phyloP scores from a whole-genome alignment of 192 early-diverging fungal genomes.

The Entrophospora sp. region DNA sequence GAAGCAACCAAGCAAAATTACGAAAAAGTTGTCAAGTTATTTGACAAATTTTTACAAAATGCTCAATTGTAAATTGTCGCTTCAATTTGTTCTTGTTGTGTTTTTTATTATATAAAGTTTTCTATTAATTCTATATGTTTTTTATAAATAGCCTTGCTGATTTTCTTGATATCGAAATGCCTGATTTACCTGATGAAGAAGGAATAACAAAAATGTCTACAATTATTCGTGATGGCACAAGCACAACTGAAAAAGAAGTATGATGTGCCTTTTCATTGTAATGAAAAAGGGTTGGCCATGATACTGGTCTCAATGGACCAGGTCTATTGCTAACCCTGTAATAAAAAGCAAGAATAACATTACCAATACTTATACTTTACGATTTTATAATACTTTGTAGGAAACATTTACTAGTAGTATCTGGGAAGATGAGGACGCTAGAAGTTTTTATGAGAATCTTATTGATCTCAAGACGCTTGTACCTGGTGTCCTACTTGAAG shows the following conservation, averaged over 20 bases:
- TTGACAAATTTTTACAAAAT: constrained; percentile 56
- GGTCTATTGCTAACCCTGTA: no score
- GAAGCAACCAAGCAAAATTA: constrained; percentile 72
- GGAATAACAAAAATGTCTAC: constrained; percentile 28
- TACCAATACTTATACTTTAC: no score
- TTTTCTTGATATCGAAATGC: constrained; percentile 63
- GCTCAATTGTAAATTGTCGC: constrained; percentile 33
- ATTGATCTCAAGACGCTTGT: constrained; percentile 71
- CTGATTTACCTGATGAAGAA: constrained; percentile 70
- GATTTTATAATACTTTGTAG: constrained; percentile 8
- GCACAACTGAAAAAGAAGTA: constrained; percentile 8
- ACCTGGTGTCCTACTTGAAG: constrained; percentile 73
- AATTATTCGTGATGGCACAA: constrained; percentile 1
- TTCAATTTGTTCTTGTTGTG: not conserved
- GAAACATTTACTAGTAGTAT: constrained; percentile 40
- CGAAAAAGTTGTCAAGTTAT: constrained; percentile 56
- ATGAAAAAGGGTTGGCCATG: constrained; percentile 17
- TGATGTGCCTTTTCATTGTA: not conserved
- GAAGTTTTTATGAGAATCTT: constrained; percentile 82
- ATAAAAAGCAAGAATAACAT: no score
- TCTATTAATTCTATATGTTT: no score
- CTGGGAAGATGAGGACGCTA: constrained; percentile 94
- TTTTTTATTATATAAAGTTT: not conserved
- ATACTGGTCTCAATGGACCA: constrained; percentile 19
- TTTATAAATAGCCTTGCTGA: constrained; percentile 56